Evolutionary conservation across 169 alveolate species (phyloP).

Genomic region (Neospora caninum): DNA sequence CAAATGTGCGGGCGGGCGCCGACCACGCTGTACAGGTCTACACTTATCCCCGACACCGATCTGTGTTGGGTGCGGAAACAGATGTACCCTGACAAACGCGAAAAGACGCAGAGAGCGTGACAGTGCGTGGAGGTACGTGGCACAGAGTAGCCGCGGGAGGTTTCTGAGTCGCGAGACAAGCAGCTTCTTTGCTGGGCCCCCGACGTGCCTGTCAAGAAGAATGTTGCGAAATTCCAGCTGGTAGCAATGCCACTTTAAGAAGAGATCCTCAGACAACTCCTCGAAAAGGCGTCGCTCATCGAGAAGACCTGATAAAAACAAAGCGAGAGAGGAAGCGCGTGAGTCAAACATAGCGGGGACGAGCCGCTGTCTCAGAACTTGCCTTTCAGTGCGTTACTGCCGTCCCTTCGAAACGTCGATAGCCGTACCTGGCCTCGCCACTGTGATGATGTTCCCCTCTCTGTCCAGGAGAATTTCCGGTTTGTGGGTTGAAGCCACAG

Average conservation of each 20-base stretch:
- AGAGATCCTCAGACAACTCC: constrained; percentile 50
- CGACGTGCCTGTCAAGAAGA: constrained; percentile 59
- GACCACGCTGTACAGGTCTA: too few relatives aligned
- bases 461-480: constrained; percentile 46
- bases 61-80: too few relatives aligned
- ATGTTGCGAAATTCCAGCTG: constrained; percentile 67
- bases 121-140: too few relatives aligned
- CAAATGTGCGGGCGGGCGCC: too few relatives aligned
- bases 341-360: background rate
- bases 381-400: too few relatives aligned
- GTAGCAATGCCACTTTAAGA: constrained; percentile 58
- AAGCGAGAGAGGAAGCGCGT: background rate
- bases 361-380: too few relatives aligned
- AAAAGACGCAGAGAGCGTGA: too few relatives aligned
- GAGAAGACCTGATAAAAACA: constrained; percentile 53
- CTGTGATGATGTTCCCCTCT: constrained; percentile 61
- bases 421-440: constrained; percentile 66
- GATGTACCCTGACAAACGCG: too few relatives aligned
- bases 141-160: too few relatives aligned
- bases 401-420: too few relatives aligned
- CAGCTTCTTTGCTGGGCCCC: background rate
- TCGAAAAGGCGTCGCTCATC: constrained; percentile 58
- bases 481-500: background rate
- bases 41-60: too few relatives aligned
- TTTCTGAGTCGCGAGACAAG: too few relatives aligned